Evolutionary conservation across 208 protist genomes (phyloP).

Genomic region (Leishmania braziliensis): DNA sequence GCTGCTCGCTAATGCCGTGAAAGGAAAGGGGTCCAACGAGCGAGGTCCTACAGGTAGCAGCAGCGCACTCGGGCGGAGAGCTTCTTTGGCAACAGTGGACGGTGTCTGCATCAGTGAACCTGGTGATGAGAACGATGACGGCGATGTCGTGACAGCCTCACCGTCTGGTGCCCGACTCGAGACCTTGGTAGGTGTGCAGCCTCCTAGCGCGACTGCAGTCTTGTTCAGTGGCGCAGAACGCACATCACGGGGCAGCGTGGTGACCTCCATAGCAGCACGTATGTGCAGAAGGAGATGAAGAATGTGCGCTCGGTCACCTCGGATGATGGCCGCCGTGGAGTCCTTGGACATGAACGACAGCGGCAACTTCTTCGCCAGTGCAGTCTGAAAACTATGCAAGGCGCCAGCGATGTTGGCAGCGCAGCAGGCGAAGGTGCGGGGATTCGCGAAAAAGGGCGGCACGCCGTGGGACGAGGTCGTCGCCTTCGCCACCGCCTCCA

Average conservation of each 20-base stretch:
- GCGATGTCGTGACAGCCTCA: constrained; percentile 14
- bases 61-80: not conserved
- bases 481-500: constrained; percentile 2
- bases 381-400: constrained; percentile 33
- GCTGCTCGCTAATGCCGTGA: no score
- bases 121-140: not conserved
- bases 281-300: constrained; percentile 43
- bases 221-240: not conserved
- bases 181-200: not conserved
- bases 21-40: not conserved
- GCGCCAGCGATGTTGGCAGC: constrained; percentile 53
- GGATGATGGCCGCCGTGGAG: constrained; percentile 38
- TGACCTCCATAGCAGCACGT: constrained; percentile 15
- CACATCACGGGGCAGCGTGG: not conserved
- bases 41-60: not conserved
- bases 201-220: not conserved
- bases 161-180: constrained; percentile 12
- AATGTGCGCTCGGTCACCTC: constrained; percentile 52
- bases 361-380: not conserved
- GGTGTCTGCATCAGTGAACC: constrained; percentile 4
- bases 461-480: not conserved
- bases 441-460: constrained; percentile 44
- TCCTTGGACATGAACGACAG: constrained; percentile 17
- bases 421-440: constrained; percentile 53
- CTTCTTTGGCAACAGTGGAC: not conserved